These are phyloP conservation scores for Marchantia paleacea DNA, from an alignment of 225 moss, liverwort and hornwort species.

Conservation along the genomic window DNA sequence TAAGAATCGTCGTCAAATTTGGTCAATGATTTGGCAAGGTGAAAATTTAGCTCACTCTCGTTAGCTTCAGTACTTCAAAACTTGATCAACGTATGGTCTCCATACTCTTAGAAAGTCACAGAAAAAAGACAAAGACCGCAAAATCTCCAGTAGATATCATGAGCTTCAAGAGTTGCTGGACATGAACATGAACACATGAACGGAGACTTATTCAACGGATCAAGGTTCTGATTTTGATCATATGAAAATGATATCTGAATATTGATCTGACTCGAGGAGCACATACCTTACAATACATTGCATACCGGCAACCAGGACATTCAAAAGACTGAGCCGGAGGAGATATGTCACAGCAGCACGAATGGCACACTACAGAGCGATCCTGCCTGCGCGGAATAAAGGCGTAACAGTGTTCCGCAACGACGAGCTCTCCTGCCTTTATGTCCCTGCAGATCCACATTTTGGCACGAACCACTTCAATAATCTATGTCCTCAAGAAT, in stretches of 20 bases:
- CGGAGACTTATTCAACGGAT: no score
- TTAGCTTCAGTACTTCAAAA: no score
- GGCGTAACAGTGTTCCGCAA: constrained; percentile 61
- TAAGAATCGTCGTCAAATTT: no score
- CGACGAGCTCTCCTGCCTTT: constrained; percentile 72
- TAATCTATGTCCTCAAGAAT: no score
- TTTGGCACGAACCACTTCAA: not conserved
- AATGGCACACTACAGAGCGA: constrained; percentile 60
- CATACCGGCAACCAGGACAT: constrained; percentile 56
- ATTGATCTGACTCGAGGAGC: not conserved
- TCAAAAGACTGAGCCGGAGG: constrained; percentile 39
- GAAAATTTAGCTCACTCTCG: no score
- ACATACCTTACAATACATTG: constrained; percentile 52
- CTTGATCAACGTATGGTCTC: no score
- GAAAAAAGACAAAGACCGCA: no score
- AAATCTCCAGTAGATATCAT: no score
- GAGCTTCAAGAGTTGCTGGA: no score
- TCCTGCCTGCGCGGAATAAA: constrained; percentile 71
- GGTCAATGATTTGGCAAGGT: no score
- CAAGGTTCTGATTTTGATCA: not conserved
- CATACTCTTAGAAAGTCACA: no score
- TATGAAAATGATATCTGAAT: not conserved
- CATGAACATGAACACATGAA: no score
- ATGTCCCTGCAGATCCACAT: constrained; percentile 48
- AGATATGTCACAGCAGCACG: constrained; percentile 65